These are phyloP conservation scores for Lignosus rhinocerotis DNA, from an alignment of 1,284 basidiomycete species.

Conservation along the genomic window DNA sequence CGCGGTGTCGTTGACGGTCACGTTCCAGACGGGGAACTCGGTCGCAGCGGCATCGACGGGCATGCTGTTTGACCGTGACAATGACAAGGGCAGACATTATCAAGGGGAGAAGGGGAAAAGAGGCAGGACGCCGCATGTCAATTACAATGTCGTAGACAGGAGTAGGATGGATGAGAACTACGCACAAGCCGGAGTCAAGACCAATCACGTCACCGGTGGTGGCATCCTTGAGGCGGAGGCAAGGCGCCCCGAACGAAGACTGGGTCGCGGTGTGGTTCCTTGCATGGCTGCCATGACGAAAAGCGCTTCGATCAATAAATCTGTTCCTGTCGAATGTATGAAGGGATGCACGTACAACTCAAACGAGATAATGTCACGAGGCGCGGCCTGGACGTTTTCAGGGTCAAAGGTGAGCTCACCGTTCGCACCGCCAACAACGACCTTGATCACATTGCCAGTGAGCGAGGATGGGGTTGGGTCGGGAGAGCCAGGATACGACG, in stretches of 20 bases:
- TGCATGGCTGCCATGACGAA: constrained; percentile 40
- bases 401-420: constrained; percentile 53
- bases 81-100: neutral
- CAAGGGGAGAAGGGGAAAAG: neutral
- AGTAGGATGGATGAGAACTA: constrained; percentile 1
- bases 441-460: constrained; percentile 44
- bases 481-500: constrained; percentile 53
- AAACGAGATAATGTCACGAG: constrained; percentile 54
- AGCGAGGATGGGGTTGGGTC: constrained; percentile 48
- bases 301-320: neutral
- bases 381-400: constrained; percentile 46
- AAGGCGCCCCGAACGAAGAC: constrained; percentile 61
- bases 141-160: neutral
- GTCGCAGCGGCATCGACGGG: constrained; percentile 47
- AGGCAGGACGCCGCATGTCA: neutral
- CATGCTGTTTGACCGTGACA: constrained; percentile 38
- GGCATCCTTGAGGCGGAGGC: constrained; percentile 42
- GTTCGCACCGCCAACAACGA: constrained; percentile 52
- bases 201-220: constrained; percentile 41
- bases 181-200: constrained; percentile 63
- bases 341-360: constrained; percentile 46
- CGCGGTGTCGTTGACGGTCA: constrained; percentile 55
- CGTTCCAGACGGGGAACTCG: constrained; percentile 52
- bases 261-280: constrained; percentile 75
- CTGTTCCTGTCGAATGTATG: neutral